phyloP scores from a whole-genome alignment of 2,329 filamentous ascomycete species.

The Colletotrichum tofieldiae region DNA sequence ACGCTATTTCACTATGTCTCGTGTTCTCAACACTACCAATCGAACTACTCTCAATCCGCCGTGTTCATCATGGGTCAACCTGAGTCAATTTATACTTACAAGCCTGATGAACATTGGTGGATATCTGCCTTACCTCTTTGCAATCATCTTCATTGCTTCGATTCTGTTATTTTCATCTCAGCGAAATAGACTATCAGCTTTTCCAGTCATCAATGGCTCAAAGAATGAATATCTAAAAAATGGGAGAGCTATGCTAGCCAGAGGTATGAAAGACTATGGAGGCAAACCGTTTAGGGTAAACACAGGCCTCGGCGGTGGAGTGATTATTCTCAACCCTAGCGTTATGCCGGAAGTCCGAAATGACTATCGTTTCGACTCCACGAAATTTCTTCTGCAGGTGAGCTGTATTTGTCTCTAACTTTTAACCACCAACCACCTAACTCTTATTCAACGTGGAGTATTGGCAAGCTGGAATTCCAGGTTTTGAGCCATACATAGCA shows the following conservation, averaged over 20 bases:
- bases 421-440: too few species aligned
- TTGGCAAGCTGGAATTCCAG: background rate
- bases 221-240: slow-evolving; percentile 27
- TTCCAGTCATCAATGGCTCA: slow-evolving; percentile 24
- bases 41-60: slow-evolving; percentile 13
- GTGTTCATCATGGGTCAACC: slow-evolving; percentile 24
- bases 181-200: slow-evolving; percentile 4
- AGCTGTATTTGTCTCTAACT: background rate
- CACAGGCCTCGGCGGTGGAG: slow-evolving; percentile 27
- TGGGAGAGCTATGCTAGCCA: slow-evolving; percentile 10
- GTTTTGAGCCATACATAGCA: slow-evolving; percentile 29
- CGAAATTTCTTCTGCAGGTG: slow-evolving; percentile 29
- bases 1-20: slow-evolving; percentile 10
- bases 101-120: background rate
- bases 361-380: slow-evolving; percentile 29
- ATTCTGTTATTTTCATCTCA: slow-evolving; percentile 9
- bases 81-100: slow-evolving; percentile 3
- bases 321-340: slow-evolving; percentile 18
- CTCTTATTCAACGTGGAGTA: too few species aligned
- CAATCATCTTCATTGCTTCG: slow-evolving; percentile 6
- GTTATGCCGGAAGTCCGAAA: slow-evolving; percentile 30
- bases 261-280: slow-evolving; percentile 7
- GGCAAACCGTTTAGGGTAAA: slow-evolving; percentile 31
- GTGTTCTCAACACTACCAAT: slow-evolving; percentile 13
- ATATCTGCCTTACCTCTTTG: slow-evolving; percentile 20